These are phyloP conservation scores for Dendrobium officinale DNA, from an alignment of 106 monocot genomes.

Conservation along the genomic window DNA sequence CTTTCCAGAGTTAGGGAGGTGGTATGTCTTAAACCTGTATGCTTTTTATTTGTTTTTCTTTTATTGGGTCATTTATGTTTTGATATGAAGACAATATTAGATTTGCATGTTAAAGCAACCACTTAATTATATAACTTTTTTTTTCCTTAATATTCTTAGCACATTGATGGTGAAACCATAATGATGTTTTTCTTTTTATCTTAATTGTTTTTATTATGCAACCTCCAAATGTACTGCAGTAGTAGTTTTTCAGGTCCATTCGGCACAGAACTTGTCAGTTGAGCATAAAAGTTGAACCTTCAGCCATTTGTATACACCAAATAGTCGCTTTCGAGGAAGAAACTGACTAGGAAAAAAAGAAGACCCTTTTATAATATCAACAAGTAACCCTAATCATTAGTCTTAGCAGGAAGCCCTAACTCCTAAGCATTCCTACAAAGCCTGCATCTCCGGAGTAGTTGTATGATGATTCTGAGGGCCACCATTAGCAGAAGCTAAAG, in stretches of 20 bases:
- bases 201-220: not conserved
- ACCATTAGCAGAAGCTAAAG: conserved; percentile 20
- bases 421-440: no score
- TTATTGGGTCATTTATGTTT: not conserved
- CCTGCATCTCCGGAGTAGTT: not conserved
- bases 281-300: not conserved
- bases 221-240: not conserved
- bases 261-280: not conserved
- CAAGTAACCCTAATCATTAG: no score
- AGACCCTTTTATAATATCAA: not conserved
- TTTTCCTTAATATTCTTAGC: no score
- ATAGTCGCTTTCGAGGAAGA: not conserved
- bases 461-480: conserved; percentile 18
- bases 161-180: not conserved
- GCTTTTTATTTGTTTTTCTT: not conserved
- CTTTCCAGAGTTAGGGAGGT: conserved; percentile 9
- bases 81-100: not conserved
- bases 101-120: not conserved
- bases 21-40: conserved; percentile 26
- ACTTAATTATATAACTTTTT: not conserved
- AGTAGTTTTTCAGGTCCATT: not conserved
- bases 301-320: not conserved
- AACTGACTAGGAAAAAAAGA: not conserved
- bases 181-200: not conserved
- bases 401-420: no score